Evolutionary conservation across 2,329 filamentous ascomycete species (phyloP).

Genomic region (Aureobasidium sp.): DNA sequence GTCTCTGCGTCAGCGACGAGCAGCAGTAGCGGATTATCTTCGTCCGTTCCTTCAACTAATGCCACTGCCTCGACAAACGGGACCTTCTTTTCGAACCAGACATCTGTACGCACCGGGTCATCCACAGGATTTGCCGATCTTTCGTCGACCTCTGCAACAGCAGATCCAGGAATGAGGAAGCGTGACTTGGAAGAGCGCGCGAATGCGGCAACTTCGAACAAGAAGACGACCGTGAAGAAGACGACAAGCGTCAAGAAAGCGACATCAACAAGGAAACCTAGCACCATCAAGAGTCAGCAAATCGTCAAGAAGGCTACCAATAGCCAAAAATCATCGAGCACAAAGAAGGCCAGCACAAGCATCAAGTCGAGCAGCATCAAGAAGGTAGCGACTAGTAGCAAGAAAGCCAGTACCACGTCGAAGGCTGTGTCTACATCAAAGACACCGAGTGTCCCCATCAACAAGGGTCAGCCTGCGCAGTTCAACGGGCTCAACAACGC

Average conservation of each 20-base stretch:
- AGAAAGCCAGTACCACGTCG: background rate
- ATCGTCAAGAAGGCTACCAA: background rate
- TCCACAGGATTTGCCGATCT: background rate
- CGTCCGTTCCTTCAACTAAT: background rate
- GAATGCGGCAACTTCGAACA: background rate
- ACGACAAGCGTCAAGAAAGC: background rate
- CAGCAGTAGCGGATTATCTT: background rate
- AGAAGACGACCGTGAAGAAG: background rate
- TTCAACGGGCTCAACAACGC: conserved; percentile 5
- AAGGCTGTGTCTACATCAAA: background rate
- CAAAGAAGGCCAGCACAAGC: background rate
- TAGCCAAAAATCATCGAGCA: background rate
- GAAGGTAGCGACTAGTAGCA: background rate
- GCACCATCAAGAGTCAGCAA: background rate
- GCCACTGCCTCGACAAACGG: background rate
- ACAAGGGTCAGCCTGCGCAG: background rate
- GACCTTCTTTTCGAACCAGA: background rate
- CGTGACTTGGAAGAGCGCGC: conserved; percentile 1
- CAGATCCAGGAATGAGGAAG: background rate
- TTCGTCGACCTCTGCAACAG: background rate
- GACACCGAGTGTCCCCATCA: background rate
- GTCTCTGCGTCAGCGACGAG: background rate
- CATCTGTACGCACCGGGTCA: background rate
- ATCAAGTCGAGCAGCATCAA: background rate
- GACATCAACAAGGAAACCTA: background rate